Conservation (phyloP, 2,329 filamentous ascomycete species). For the Coniella vitis region DNA sequence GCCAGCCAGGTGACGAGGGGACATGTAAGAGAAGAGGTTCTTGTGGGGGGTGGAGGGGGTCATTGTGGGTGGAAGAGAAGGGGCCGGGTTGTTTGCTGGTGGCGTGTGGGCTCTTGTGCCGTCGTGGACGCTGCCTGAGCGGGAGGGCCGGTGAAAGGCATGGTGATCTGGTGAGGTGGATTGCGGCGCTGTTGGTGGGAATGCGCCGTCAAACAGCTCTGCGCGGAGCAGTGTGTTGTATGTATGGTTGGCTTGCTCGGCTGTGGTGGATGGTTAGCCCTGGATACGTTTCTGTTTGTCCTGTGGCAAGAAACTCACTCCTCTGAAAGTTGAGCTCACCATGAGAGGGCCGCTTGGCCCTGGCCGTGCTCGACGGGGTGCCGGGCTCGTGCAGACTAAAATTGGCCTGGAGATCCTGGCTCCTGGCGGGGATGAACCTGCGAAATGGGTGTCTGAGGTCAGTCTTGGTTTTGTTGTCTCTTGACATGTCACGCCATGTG, state of each 20-base stretch:
- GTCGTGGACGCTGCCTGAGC: conserved; percentile 52
- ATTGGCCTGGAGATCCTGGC: conserved; percentile 87
- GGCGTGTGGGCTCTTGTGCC: conserved; percentile 74
- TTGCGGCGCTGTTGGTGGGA: conserved; percentile 71
- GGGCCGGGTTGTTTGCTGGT: conserved; percentile 58
- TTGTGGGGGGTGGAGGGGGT: conserved; percentile 96
- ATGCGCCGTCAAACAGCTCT: conserved; percentile 85
- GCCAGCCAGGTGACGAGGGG: conserved; percentile 59
- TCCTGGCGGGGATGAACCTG: conserved; percentile 92
- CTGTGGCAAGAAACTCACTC: conserved; percentile 50
- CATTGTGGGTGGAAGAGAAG: conserved; percentile 63
- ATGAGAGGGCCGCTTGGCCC: conserved; percentile 74
- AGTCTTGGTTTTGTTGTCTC: too few species aligned
- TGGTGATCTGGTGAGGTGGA: conserved; percentile 52
- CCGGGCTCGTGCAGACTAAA: conserved; percentile 91
- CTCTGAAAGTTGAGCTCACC: conserved; percentile 91
- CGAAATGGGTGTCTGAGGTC: conserved; percentile 11
- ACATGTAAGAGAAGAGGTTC: conserved; percentile 91
- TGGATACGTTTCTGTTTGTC: not conserved
- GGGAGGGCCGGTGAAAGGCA: conserved; percentile 39
- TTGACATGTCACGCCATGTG: too few species aligned
- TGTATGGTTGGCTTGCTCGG: conserved; percentile 89
- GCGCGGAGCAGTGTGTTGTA: conserved; percentile 82
- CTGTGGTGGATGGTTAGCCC: conserved; percentile 33
- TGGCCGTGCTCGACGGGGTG: conserved; percentile 85